Conservation (phyloP, 495 filamentous ascomycete species). For the Thermochaetoides thermophila region DNA sequence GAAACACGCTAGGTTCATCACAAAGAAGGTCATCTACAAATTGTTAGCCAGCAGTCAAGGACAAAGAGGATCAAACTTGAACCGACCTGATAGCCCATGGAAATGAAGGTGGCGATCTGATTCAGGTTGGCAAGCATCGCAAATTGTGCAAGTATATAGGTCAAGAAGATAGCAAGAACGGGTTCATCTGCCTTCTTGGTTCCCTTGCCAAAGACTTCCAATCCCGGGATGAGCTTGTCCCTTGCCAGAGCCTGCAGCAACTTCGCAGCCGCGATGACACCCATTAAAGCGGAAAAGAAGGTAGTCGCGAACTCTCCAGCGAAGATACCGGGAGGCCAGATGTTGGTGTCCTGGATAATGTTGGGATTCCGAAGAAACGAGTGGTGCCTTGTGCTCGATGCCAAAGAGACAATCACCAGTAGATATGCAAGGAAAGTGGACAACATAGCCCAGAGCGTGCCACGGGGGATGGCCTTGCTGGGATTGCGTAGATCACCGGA, state of each 20-base stretch:
- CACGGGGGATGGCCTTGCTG: slow-evolving; percentile 70
- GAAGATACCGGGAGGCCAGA: slow-evolving; percentile 57
- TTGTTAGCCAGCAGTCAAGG: slow-evolving; percentile 1
- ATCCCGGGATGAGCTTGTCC: slow-evolving; percentile 64
- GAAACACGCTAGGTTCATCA: slow-evolving; percentile 78
- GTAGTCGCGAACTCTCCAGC: slow-evolving; percentile 69
- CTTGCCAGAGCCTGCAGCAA: slow-evolving; percentile 71
- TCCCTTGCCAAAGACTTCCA: slow-evolving; percentile 62
- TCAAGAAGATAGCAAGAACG: slow-evolving; percentile 59
- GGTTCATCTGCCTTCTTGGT: slow-evolving; percentile 64
- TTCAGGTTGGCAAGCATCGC: slow-evolving; percentile 79
- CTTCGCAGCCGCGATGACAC: slow-evolving; percentile 77
- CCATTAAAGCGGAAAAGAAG: slow-evolving; percentile 79
- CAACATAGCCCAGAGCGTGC: slow-evolving; percentile 61
- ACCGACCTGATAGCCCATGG: slow-evolving; percentile 75
- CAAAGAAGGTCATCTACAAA: slow-evolving; percentile 48
- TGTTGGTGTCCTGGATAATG: slow-evolving; percentile 63
- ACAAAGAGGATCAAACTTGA: neutral
- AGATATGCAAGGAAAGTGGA: slow-evolving; percentile 66
- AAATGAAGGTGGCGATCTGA: slow-evolving; percentile 74
- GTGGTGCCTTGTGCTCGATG: slow-evolving; percentile 55
- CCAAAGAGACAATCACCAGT: slow-evolving; percentile 67
- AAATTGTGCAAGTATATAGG: slow-evolving; percentile 59
- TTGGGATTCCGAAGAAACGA: slow-evolving; percentile 65
- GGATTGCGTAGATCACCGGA: slow-evolving; percentile 74